A percentile compares a stretch with the other conserved stretches of the same genome.
phyloP scores from a whole-genome alignment of 768 basidiomycete genomes.

The Termitomyces sp. region DNA sequence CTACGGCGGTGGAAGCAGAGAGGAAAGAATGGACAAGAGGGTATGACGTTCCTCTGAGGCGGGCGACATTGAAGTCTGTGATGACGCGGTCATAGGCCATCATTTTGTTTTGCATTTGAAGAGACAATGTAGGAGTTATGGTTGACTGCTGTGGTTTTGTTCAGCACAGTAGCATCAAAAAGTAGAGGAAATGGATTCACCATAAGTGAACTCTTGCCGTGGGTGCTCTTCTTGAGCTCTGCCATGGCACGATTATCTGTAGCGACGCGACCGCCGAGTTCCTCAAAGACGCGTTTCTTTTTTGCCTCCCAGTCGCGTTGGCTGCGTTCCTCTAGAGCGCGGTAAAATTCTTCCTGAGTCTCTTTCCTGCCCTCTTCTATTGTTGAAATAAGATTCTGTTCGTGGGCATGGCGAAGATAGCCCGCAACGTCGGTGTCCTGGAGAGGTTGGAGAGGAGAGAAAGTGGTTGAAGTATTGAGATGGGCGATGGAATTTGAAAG shows the following conservation, averaged over 20 bases:
- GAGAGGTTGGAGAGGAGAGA: constrained; percentile 87
- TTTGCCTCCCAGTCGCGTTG: constrained; percentile 86
- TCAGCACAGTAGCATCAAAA: background rate
- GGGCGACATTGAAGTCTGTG: constrained; percentile 69
- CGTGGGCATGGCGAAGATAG: constrained; percentile 93
- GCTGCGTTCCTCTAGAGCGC: constrained; percentile 70
- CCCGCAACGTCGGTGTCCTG: constrained; percentile 92
- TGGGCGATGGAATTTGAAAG: constrained; percentile 81
- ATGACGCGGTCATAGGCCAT: constrained; percentile 91
- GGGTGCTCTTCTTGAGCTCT: constrained; percentile 61
- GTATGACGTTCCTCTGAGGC: constrained; percentile 69
- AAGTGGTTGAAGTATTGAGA: constrained; percentile 77
- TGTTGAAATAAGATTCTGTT: constrained; percentile 90
- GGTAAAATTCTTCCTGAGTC: constrained; percentile 84
- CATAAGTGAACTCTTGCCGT: constrained; percentile 51
- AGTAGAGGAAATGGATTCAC: constrained; percentile 30
- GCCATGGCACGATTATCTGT: constrained; percentile 52
- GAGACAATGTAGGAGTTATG: constrained; percentile 49
- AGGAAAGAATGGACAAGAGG: constrained; percentile 73
- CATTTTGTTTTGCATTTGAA: constrained; percentile 92
- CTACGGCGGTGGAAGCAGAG: constrained; percentile 59
- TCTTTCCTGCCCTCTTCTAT: constrained; percentile 87
- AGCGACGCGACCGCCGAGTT: constrained; percentile 68
- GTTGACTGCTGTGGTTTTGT: constrained; percentile 22
- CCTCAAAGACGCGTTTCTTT: constrained; percentile 87